Base-by-base conservation (phyloP, 176 grass and related monocot genomes). In the Bothriochloa decipiens region DNA sequence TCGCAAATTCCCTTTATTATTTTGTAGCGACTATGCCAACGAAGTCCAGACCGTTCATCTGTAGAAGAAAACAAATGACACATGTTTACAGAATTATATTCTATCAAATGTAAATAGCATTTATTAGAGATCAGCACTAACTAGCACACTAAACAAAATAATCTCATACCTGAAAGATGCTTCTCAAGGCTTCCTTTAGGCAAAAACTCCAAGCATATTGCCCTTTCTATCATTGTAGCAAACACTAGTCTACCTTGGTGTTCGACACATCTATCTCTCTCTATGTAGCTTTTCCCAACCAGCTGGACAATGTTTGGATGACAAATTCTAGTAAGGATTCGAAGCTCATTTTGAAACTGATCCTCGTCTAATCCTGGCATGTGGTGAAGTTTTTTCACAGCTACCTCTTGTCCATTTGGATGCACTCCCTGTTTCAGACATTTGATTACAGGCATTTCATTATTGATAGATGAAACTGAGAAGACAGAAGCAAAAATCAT, bases 191-290 rank as follows among this genome's bases (percentile, higher is more conserved):
- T 68, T 39, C 66, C 66, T 20, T 68, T 18, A 1, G 36, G 33
- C 66, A 68, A 11, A 68, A 39, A 68, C 66, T 68, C 66, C 66
- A 68, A 68, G 7, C 66, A 68, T 37, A 68, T 68, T 8, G 2
- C 66, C 3, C 66, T 68, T 17, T 68, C 16, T 37, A 68, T 17
- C 65, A 20, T 39, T 22, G 17, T 36, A 3, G 33, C 66, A 2
- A 37, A 1, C 9, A 68, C 33, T 0, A 68, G 6, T 22, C 10
- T 22, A 9, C 66, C 66, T 20, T 68, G 36, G 66, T 68, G 9
- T 39, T 68, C 66, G 0, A 68, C 33, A 22, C 33, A 68, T 68
- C 66, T 68, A 4, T 68, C 32, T 41, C 8, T 0, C 39, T 41
- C 39, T 8, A 41, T 8, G 39, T 41, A 41, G 39, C 39, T 41